These are phyloP conservation scores for Anisodus tanguticus DNA, from an alignment of 257 asterid genomes.

Conservation along the genomic window DNA sequence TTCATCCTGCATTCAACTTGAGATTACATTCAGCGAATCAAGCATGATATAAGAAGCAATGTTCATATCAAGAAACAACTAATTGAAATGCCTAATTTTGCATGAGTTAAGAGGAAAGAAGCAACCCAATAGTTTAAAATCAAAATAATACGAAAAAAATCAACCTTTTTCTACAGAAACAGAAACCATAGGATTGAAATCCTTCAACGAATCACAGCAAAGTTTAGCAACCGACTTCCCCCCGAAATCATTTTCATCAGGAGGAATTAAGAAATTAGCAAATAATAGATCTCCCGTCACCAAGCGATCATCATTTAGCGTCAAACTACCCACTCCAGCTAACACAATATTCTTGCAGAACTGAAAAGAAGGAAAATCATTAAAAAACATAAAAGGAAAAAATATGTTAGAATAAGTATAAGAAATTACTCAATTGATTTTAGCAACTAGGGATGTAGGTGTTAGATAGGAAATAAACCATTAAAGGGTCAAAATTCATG, in stretches of 20 bases:
- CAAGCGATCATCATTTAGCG: conserved; percentile 75
- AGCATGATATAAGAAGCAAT: neutral
- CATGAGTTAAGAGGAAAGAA: neutral
- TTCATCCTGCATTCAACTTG: conserved; percentile 7
- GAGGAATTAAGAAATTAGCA: conserved; percentile 80
- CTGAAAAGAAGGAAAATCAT: conserved; percentile 46
- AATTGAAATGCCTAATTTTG: conserved; percentile 9
- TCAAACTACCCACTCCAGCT: conserved; percentile 97
- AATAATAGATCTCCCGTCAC: conserved; percentile 70
- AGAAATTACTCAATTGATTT: neutral
- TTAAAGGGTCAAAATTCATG: neutral
- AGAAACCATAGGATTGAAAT: conserved; percentile 96
- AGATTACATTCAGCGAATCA: neutral
- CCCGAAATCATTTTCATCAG: conserved; percentile 44
- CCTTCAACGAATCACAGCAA: conserved; percentile 88
- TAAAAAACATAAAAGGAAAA: neutral
- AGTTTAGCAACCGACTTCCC: conserved; percentile 87
- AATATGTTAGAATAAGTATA: neutral
- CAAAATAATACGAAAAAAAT: conserved; percentile 6
- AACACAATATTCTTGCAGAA: conserved; percentile 96
- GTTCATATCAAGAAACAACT: neutral
- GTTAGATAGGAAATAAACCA: neutral
- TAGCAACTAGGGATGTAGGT: neutral
- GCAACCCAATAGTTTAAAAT: neutral
- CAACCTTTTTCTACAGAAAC: conserved; percentile 85